A percentile compares a stretch with the other conserved stretches of the same genome.
Evolutionary conservation across 148 eudicot species (phyloP).

Genomic region (Vaccinium macrocarpon): DNA sequence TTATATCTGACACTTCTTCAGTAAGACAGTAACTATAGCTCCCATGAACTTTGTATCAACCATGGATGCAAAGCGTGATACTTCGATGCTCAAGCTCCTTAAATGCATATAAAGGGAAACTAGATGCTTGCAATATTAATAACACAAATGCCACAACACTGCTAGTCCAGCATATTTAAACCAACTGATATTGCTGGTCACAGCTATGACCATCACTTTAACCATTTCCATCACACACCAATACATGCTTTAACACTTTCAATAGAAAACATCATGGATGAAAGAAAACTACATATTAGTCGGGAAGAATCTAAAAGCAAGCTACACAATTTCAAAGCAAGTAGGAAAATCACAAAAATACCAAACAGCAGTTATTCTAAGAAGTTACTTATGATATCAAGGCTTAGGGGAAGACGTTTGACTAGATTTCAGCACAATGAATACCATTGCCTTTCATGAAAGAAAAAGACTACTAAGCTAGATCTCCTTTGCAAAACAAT

Average conservation of each 20-base stretch:
- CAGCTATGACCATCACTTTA: not conserved
- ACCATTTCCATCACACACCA: not conserved
- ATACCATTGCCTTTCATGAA: not conserved
- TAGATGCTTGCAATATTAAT: slow-evolving; percentile 6
- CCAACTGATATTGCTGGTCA: not conserved
- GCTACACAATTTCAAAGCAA: not conserved
- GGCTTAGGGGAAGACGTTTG: not conserved
- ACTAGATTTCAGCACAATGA: not conserved
- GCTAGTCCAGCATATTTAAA: not conserved
- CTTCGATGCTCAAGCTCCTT: not conserved
- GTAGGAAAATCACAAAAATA: not conserved
- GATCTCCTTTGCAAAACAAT: not conserved
- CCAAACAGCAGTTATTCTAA: not conserved
- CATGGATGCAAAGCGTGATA: slow-evolving; percentile 2
- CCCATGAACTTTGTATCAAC: not conserved
- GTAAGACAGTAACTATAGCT: not conserved
- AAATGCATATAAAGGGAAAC: not conserved
- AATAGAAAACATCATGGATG: not conserved
- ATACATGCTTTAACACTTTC: not conserved
- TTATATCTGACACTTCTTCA: not conserved
- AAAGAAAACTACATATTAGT: not conserved
- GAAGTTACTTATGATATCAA: not conserved
- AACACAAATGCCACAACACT: not conserved
- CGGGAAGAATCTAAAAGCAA: not conserved
- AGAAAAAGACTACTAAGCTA: not conserved